These are phyloP conservation scores for Brasenia schreberi DNA, from an alignment of 164 flowering plant species.

Conservation along the genomic window DNA sequence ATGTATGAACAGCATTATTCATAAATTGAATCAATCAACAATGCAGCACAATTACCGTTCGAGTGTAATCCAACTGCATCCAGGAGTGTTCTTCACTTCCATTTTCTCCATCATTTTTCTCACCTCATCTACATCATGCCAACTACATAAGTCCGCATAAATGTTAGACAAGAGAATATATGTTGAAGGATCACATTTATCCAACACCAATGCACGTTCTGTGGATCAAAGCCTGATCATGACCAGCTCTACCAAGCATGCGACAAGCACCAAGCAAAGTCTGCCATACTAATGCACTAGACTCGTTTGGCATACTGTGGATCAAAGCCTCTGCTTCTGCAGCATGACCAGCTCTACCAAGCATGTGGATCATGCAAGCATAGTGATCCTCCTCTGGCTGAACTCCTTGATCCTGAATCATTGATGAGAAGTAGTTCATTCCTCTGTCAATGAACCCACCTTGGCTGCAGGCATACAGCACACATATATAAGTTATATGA, in stretches of 20 bases:
- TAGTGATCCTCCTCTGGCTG: slow-evolving; percentile 67
- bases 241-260: too few relatives aligned
- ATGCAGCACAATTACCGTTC: neutral
- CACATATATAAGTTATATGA: slow-evolving; percentile 55
- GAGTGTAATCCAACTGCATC: slow-evolving; percentile 43
- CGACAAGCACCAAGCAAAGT: slow-evolving; percentile 58
- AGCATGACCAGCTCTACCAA: slow-evolving; percentile 46
- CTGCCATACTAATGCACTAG: slow-evolving; percentile 59
- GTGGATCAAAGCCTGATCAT: too few relatives aligned
- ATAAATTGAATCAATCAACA: too few relatives aligned
- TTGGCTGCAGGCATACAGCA: slow-evolving; percentile 68
- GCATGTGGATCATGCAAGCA: slow-evolving; percentile 64
- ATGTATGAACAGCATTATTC: too few relatives aligned
- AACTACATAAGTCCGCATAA: slow-evolving; percentile 40
- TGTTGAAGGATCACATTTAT: slow-evolving; percentile 42
- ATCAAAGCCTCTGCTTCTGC: slow-evolving; percentile 59
- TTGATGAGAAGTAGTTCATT: slow-evolving; percentile 41
- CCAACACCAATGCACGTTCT: slow-evolving; percentile 31
- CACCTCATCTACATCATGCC: slow-evolving; percentile 37
- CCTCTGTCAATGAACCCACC: slow-evolving; percentile 52
- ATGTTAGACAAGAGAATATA: slow-evolving; percentile 55
- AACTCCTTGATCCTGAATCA: slow-evolving; percentile 36
- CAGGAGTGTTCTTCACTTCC: slow-evolving; percentile 52
- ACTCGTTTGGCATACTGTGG: slow-evolving; percentile 39
- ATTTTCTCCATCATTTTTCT: slow-evolving; percentile 41